Conservation (phyloP, 2,329 filamentous ascomycete species). For the Aspergillus caelatus region DNA sequence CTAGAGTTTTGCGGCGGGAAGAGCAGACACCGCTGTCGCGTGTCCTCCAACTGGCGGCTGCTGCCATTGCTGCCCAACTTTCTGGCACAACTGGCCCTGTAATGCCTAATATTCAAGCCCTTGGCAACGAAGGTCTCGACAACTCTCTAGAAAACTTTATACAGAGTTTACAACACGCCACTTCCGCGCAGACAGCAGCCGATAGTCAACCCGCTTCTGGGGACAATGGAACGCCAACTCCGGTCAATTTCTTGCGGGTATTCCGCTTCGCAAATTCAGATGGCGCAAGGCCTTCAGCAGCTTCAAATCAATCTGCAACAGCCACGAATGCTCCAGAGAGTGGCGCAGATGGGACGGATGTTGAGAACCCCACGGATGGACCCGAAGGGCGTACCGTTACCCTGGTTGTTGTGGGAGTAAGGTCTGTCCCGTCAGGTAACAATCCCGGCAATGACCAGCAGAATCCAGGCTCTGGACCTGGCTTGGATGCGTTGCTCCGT, state of each 20-base stretch:
- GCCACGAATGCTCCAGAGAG: constrained; percentile 28
- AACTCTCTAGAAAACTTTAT: constrained; percentile 66
- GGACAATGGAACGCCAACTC: constrained; percentile 51
- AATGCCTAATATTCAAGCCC: constrained; percentile 57
- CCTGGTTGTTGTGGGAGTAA: constrained; percentile 70
- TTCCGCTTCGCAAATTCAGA: constrained; percentile 66
- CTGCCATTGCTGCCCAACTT: constrained; percentile 65
- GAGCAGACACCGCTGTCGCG: constrained; percentile 66
- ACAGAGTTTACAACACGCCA: constrained; percentile 63
- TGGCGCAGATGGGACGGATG: constrained; percentile 38
- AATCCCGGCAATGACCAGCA: constrained; percentile 49
- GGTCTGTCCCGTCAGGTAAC: constrained; percentile 62
- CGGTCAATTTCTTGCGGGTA: constrained; percentile 69
- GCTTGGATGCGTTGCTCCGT: constrained; percentile 50
- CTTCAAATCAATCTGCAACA: constrained; percentile 26
- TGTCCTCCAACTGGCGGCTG: constrained; percentile 64
- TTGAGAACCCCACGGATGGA: constrained; percentile 45
- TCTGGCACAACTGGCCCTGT: constrained; percentile 62
- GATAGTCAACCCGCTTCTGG: constrained; percentile 37
- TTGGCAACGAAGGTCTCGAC: constrained; percentile 60
- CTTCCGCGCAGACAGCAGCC: constrained; percentile 55
- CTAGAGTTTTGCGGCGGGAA: constrained; percentile 56
- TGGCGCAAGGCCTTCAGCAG: constrained; percentile 27
- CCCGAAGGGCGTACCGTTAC: constrained; percentile 64
- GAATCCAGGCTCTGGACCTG: constrained; percentile 42